Conservation (phyloP, 1,139 yeast genomes). For the Candida gigantensis region DNA sequence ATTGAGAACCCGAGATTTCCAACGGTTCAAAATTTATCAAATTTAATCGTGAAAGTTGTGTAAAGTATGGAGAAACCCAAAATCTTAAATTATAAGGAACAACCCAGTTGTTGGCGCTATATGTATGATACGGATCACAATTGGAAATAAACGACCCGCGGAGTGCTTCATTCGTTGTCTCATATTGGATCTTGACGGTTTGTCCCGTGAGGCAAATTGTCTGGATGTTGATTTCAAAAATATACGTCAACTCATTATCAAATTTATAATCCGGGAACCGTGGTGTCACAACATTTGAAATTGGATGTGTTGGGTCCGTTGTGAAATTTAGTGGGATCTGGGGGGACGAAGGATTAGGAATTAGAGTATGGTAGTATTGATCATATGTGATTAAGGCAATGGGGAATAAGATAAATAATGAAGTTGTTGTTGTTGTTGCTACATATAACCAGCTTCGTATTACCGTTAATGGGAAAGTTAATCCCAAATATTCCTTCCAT, state of each 20-base stretch:
- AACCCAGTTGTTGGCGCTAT: constrained; percentile 29
- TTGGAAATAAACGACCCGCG: constrained; percentile 22
- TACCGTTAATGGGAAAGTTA: constrained; percentile 13
- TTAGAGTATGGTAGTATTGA: constrained; percentile 25
- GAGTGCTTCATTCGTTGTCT: too few species aligned
- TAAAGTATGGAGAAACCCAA: constrained; percentile 39
- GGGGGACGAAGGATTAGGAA: constrained; percentile 21
- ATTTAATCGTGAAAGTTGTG: constrained; percentile 4
- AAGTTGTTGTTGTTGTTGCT: constrained; percentile 17
- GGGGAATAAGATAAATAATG: constrained; percentile 25
- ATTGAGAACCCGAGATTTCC: constrained; percentile 10
- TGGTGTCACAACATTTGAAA: constrained; percentile 7
- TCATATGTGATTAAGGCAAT: constrained; percentile 27
- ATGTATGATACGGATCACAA: constrained; percentile 34
- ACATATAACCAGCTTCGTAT: constrained; percentile 23
- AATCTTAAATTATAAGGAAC: constrained; percentile 39
- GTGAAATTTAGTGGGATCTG: constrained; percentile 14
- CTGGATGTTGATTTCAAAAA: constrained; percentile 11
- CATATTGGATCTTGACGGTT: constrained; percentile 8
- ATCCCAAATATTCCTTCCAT: constrained; percentile 13
- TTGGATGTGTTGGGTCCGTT: not conserved
- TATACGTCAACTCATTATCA: constrained; percentile 12
- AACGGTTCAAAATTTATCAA: constrained; percentile 21
- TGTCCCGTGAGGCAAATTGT: too few species aligned
- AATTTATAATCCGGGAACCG: constrained; percentile 8